Evolutionary conservation across 78 protist species (phyloP), one percentile per base, ranked within the genome.

Genomic region (Pigoraptor vietnamica): DNA sequence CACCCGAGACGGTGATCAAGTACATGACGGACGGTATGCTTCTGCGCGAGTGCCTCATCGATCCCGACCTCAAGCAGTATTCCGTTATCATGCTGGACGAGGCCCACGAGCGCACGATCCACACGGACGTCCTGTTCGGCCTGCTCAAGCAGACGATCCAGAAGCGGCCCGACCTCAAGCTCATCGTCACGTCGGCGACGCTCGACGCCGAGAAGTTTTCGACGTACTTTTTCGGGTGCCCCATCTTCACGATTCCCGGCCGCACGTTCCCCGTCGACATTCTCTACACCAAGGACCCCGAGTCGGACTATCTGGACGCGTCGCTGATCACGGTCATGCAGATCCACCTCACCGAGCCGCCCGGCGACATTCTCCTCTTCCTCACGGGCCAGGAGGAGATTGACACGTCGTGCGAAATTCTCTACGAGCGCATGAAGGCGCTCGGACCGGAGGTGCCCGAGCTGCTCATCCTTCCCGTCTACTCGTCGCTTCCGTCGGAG

Each of bases 11-110:
- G 25, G 84, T 88, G n/a, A 98, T 99, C 91, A 98, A 98, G 93
- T 99, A 98, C 98, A 98, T 99, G 99, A 99, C 99, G 2, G 99
- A 98, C 92, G 99, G 99, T 37, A 98, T 98, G 97, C 91, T 99
- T 56, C 87, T 99, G 89, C 95, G 99, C 37, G 99, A 99, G 96
- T 96, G 98, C 90, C 97, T 99, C 32, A n/a, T 97, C 81, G 99
- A 98, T 91, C 23, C 94, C 0, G 90, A 88, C 29, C 79, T 98
- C 87, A 33, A n/a, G 23, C 37, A 21, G 33, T 97, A 94, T 92
- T 91, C 95, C 6, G 94, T 95, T 2, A 91, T 99, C 89, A 97
- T 98, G 89, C 90, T 98, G 10, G 99, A 99, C 93, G 99, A 99
- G 92, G 99, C 99, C 21, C 99, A 99, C 97, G 99, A 99, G 93